Base-by-base conservation (phyloP, 2,329 filamentous ascomycete species). In the Fusarium piperis region DNA sequence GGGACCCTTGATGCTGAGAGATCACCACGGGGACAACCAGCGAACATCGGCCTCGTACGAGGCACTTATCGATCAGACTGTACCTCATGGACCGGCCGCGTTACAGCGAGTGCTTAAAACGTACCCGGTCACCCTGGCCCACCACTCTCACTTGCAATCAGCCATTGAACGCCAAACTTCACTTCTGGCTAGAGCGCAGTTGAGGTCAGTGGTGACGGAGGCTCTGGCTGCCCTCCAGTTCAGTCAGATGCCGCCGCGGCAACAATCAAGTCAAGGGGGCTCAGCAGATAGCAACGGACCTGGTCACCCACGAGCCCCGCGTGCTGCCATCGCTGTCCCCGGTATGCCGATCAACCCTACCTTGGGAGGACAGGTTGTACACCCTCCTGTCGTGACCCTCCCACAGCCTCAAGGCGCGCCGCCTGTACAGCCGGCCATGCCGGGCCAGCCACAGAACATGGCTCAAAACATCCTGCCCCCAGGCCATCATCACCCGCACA, bases 101-200 rank as follows among this genome's bases (percentile, higher is more conserved):
- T 79, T 90, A 10, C 81, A 84, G 32, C 81, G 84, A 41, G 83
- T 84, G 2, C 76, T 90, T 30, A 69, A 78, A 0, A 82, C 78
- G 4, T 85, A 88, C 64, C 87, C 87, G 1, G 81, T 81, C 4
- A 83, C 88, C 68, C 79, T 89, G 6, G 79, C 80, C 6, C 85
- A 85, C 68, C 84, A 86, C 57, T 79, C 76, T 7, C 83, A 87
- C 53, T 81, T 90, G 7, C 85, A 88, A 68, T 76, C 81, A 0
- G 82, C 83, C 6, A 89, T 90, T 39, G 85, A 88, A 65, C 81
- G 84, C 3, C 85, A 89, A 60, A 77, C 82, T 0, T 88, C 85
- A 48, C 82, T 86, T 0, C 80, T 85, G 33, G 73, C 82, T 15
- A 82, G 87, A 36, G 81, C 83, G 4, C 85, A 87, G 64, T 80